Evolutionary conservation across 768 basidiomycete species (phyloP).

Genomic region (Pisolithus tinctorius): DNA sequence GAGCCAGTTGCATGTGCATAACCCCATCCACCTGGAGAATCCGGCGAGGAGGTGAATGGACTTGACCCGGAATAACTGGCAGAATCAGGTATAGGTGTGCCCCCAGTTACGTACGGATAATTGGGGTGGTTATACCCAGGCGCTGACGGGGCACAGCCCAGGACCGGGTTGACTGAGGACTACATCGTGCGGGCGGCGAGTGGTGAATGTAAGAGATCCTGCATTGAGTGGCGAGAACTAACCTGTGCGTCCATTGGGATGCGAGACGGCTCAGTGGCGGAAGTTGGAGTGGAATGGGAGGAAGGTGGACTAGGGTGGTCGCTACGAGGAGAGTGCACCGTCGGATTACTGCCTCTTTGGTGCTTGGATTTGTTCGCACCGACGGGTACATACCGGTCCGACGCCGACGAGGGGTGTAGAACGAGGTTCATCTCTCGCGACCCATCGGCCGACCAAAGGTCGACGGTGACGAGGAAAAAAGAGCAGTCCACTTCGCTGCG

Average conservation of each 20-base stretch:
- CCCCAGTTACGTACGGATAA: conserved; percentile 40
- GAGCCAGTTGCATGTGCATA: conserved; percentile 31
- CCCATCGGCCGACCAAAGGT: conserved; percentile 83
- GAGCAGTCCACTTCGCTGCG: conserved; percentile 76
- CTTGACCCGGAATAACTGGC: conserved; percentile 35
- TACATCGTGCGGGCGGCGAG: conserved; percentile 5
- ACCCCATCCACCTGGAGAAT: conserved; percentile 48
- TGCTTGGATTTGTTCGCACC: conserved; percentile 32
- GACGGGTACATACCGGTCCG: conserved; percentile 60
- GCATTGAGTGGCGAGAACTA: not conserved
- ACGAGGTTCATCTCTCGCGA: conserved; percentile 85
- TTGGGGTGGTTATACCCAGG: conserved; percentile 35
- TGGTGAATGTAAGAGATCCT: conserved; percentile 1
- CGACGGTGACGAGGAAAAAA: conserved; percentile 89
- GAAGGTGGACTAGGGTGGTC: conserved; percentile 41
- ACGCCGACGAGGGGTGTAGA: conserved; percentile 70
- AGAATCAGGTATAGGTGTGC: conserved; percentile 33
- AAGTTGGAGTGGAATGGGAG: conserved; percentile 41
- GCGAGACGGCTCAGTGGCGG: conserved; percentile 33
- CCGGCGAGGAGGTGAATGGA: conserved; percentile 37
- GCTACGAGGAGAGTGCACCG: conserved; percentile 24
- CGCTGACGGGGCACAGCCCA: conserved; percentile 27
- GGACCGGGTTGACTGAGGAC: conserved; percentile 31
- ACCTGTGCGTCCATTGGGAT: conserved; percentile 41
- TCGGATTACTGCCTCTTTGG: conserved; percentile 26